Base-by-base conservation (phyloP, 768 basidiomycete genomes). In the Leucocoprinus birnbaumii region DNA sequence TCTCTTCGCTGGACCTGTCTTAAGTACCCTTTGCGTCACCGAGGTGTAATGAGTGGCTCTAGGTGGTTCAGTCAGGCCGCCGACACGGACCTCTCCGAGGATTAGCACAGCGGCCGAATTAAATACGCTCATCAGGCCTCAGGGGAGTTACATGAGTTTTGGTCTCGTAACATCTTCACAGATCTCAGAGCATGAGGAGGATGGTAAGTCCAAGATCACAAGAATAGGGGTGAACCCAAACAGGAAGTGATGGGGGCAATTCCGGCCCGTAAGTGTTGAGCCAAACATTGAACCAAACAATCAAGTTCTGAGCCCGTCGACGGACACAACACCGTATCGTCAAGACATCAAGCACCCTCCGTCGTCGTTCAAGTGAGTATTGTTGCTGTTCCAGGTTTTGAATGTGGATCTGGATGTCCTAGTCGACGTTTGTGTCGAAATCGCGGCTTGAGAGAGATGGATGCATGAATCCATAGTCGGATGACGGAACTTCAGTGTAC, bases 401-500 rank as follows among this genome's bases (percentile, higher is more conserved):
- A 41, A 4, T 6, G 18, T 26, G 51, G 10, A 5, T 49, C 13
- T 49, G 22, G 46, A 13, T 9, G 19, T 16, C 22, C 14, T 16
- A 18, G 19, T 3, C 19, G n/a, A 18, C 6, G 22, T 14, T 35
- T 21, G 16, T 13, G 27, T 14, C 10, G 22, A 22, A 9, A 19
- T 38, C 7, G 37, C 26, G 18, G 38, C 11, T 18, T 14, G 48
- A 48, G 37, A 43, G 27, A 27, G 59, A 14, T 60, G 59, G 59
- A 60, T 60, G 57, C 48, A 22, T 18, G 4, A 18, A 22, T 7
- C 38, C 19, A 16, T 6, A 16, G 18, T 47, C 51, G 57, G 59
- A 60, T 60, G 57, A 58, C 49, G 27, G 16, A 35, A n/a, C n/a
- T n/a, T n/a, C n/a, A n/a, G n/a, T 53, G 34, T 26, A 37, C 51